A percentile compares a stretch with the other conserved stretches of the same genome.
Conservation (phyloP, 306 rosid genomes). For the Canavalia gladiata region DNA sequence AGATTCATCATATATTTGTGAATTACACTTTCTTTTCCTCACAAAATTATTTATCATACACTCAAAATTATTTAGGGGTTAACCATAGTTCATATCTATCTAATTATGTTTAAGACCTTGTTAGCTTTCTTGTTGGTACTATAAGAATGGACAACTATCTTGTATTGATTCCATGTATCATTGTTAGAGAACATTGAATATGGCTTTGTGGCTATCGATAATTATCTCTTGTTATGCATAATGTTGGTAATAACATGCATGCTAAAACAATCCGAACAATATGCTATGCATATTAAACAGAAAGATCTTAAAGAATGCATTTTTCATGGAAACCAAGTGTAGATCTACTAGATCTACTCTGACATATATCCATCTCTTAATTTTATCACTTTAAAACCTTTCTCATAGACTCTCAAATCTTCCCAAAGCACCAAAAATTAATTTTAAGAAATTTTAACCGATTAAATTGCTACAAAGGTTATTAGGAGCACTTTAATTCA, state of each 20-base stretch:
- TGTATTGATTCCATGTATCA: conserved; percentile 7
- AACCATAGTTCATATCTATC: conserved; percentile 10
- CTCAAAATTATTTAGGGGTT: conserved; percentile 11
- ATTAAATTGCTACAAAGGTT: too few species aligned
- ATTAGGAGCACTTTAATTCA: too few species aligned
- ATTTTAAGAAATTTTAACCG: too few species aligned
- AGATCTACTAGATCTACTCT: too few species aligned
- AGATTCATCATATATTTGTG: neutral
- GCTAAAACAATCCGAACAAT: too few species aligned
- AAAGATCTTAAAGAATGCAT: too few species aligned
- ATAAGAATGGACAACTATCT: conserved; percentile 19
- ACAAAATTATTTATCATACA: neutral
- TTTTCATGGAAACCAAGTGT: too few species aligned
- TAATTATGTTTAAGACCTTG: conserved; percentile 31
- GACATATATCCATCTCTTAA: too few species aligned
- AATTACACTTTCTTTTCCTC: conserved; percentile 25
- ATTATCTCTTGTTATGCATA: conserved; percentile 22
- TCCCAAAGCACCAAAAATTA: too few species aligned
- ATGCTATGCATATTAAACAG: too few species aligned
- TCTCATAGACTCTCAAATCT: too few species aligned
- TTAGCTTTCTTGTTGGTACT: conserved; percentile 44
- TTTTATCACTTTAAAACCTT: too few species aligned
- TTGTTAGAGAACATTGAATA: conserved; percentile 4
- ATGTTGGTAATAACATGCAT: neutral
- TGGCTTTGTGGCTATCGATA: neutral